These are phyloP conservation scores for Erigeron philadelphicus DNA, from an alignment of 140 eudicot genomes.

Conservation along the genomic window DNA sequence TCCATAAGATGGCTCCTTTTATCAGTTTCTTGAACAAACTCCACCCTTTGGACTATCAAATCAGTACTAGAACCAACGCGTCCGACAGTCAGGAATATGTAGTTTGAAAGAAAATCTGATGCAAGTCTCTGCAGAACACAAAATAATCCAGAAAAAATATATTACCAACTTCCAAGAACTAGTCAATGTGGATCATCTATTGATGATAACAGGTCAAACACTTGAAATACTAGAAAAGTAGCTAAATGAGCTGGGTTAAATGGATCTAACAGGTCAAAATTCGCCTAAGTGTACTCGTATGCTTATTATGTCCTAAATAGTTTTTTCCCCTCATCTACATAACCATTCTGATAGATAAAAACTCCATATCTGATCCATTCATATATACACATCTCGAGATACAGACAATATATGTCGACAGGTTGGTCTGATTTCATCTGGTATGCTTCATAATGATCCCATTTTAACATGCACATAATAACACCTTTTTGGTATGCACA, in stretches of 20 bases:
- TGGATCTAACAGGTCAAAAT: not conserved
- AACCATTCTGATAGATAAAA: too few species aligned
- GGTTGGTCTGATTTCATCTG: not conserved
- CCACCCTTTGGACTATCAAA: conserved; percentile 82
- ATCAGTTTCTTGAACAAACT: conserved; percentile 65
- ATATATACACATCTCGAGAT: too few species aligned
- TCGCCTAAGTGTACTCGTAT: not conserved
- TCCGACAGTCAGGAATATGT: conserved; percentile 79
- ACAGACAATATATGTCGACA: not conserved
- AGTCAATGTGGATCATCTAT: not conserved
- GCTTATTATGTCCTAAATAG: not conserved
- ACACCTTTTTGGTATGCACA: not conserved
- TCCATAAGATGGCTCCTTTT: conserved; percentile 83
- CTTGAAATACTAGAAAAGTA: not conserved
- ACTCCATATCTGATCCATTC: not conserved
- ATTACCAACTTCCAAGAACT: not conserved
- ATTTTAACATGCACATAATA: too few species aligned
- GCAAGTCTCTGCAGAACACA: conserved; percentile 66
- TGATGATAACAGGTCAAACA: not conserved
- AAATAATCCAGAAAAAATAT: not conserved
- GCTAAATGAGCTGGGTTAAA: not conserved
- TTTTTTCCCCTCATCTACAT: too few species aligned
- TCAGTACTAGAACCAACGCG: conserved; percentile 86
- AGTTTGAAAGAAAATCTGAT: conserved; percentile 77
- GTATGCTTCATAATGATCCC: too few species aligned